Conservation (phyloP, 2,329 filamentous ascomycete species). For the Pseudogymnoascus sp. region DNA sequence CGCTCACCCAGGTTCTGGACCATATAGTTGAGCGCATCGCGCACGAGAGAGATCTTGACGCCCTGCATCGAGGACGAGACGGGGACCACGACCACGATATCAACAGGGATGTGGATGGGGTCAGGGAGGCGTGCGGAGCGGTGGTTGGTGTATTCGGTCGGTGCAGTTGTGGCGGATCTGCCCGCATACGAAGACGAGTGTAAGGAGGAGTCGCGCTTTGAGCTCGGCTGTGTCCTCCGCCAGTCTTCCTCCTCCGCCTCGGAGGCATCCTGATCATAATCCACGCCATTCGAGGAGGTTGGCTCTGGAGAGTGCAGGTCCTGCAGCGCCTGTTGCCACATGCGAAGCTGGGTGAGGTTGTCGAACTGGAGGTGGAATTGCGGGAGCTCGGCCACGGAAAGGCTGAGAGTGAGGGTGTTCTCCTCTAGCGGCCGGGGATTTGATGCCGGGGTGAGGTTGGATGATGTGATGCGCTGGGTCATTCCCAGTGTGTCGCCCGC, state of each 20-base stretch:
- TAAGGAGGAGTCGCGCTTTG: constrained; percentile 69
- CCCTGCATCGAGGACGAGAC: constrained; percentile 99
- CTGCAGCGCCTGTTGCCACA: constrained; percentile 80
- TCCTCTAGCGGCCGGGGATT: constrained; percentile 50
- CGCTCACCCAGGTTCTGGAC: constrained; percentile 82
- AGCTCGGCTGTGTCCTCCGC: constrained; percentile 46
- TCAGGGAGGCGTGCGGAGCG: constrained; percentile 32
- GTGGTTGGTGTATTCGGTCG: constrained; percentile 80
- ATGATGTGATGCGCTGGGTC: constrained; percentile 28
- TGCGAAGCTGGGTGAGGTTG: constrained; percentile 72
- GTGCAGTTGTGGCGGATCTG: constrained; percentile 77
- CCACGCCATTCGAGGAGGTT: constrained; percentile 48
- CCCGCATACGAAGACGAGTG: constrained; percentile 71
- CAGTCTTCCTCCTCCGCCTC: constrained; percentile 85
- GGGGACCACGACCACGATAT: constrained; percentile 92
- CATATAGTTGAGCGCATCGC: constrained; percentile 87
- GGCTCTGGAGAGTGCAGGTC: constrained; percentile 45
- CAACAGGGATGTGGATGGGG: constrained; percentile 75
- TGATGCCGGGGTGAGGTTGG: constrained; percentile 28
- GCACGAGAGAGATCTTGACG: constrained; percentile 91
- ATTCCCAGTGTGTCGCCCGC: constrained; percentile 33
- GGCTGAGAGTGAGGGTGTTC: constrained; percentile 75
- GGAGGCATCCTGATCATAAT: constrained; percentile 71
- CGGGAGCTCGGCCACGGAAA: constrained; percentile 86
- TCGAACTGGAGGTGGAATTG: constrained; percentile 90